phyloP scores from a whole-genome alignment of 495 filamentous ascomycete species.

The Penicillium egyptiacum region DNA sequence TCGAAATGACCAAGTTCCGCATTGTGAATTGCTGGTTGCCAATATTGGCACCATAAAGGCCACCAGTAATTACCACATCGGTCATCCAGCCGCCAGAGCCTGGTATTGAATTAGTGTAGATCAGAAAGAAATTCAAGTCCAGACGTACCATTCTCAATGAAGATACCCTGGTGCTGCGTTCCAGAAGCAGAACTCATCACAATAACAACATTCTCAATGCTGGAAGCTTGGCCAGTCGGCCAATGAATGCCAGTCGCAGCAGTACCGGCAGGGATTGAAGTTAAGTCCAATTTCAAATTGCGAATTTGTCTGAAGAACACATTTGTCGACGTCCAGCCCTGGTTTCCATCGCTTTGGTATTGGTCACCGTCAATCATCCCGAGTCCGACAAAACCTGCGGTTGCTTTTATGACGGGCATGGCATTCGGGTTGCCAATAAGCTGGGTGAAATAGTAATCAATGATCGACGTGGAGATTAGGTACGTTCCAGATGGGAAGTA shows the following conservation, averaged over 20 bases:
- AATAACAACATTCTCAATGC: conserved; percentile 76
- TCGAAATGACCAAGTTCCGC: conserved; percentile 67
- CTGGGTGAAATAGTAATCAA: conserved; percentile 63
- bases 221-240: conserved; percentile 71
- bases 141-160: conserved; percentile 66
- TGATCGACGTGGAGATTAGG: conserved; percentile 55
- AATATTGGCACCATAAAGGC: conserved; percentile 60
- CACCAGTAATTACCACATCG: conserved; percentile 67
- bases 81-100: conserved; percentile 72
- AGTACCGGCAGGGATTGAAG: conserved; percentile 52
- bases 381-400: conserved; percentile 60
- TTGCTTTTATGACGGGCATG: conserved; percentile 64
- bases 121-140: conserved; percentile 13
- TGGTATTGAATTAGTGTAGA: conserved; percentile 7
- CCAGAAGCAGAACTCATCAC: conserved; percentile 58
- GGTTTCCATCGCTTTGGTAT: conserved; percentile 47
- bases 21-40: conserved; percentile 85
- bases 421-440: conserved; percentile 66
- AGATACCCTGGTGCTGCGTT: conserved; percentile 70
- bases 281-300: conserved; percentile 76
- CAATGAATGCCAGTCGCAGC: conserved; percentile 71
- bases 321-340: conserved; percentile 61
- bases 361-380: conserved; percentile 69
- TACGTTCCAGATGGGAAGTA: conserved; percentile 68
- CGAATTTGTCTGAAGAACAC: conserved; percentile 77